Conservation (phyloP, 2,329 filamentous ascomycete species). For the Akanthomyces uredinophilus region DNA sequence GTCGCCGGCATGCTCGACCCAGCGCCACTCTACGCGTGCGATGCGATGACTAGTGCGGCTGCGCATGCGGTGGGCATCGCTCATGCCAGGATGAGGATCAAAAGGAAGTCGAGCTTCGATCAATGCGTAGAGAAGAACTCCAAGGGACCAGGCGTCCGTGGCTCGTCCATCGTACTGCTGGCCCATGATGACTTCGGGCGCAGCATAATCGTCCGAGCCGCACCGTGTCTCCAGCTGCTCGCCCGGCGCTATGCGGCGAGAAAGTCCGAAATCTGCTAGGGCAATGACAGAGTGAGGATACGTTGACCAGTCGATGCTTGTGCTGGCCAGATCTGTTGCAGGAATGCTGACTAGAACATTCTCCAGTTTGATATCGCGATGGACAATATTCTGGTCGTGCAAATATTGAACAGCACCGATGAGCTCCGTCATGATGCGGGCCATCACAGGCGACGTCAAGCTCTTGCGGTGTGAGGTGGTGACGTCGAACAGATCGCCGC, state of each 20-base stretch:
- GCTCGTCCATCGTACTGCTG: conserved; percentile 89
- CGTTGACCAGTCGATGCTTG: conserved; percentile 61
- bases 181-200: conserved; percentile 92
- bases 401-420: conserved; percentile 82
- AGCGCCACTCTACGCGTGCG: conserved; percentile 90
- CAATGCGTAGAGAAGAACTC: conserved; percentile 86
- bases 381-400: conserved; percentile 80
- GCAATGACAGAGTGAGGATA: conserved; percentile 83
- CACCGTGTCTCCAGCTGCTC: conserved; percentile 90
- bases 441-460: conserved; percentile 64
- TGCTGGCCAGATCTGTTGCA: conserved; percentile 57
- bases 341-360: conserved; percentile 87
- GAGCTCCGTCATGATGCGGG: conserved; percentile 85
- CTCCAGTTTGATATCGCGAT: conserved; percentile 96
- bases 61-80: conserved; percentile 68
- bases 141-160: conserved; percentile 92
- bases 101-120: conserved; percentile 93
- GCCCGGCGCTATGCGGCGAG: conserved; percentile 75
- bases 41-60: conserved; percentile 90
- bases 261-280: conserved; percentile 86
- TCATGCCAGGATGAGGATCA: conserved; percentile 78
- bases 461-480: conserved; percentile 67
- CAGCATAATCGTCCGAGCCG: conserved; percentile 94
- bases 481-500: conserved; percentile 91
- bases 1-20: conserved; percentile 78